Conservation (phyloP, 202 grass and related monocot species). For the Schoenoplectus triqueter region DNA sequence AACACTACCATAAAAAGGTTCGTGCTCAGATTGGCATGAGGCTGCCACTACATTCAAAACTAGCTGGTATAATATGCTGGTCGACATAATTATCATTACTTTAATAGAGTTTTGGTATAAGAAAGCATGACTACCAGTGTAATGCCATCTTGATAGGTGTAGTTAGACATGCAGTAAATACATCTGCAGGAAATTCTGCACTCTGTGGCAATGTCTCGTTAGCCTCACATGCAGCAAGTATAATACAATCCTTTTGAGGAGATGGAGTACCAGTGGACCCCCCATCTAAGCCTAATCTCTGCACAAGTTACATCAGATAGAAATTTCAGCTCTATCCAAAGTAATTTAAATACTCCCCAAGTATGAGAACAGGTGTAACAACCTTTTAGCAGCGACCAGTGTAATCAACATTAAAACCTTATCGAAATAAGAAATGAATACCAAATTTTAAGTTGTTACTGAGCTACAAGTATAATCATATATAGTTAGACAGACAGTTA, state of each 20-base stretch:
- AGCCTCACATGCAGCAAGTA: constrained; percentile 93
- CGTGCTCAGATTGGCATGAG: background rate
- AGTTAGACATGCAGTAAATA: constrained; percentile 92
- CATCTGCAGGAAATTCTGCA: constrained; percentile 90
- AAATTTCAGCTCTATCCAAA: background rate
- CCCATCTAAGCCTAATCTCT: constrained; percentile 61
- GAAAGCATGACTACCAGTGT: constrained; percentile 61
- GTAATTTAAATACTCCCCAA: background rate
- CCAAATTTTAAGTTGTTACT: background rate
- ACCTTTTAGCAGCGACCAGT: background rate
- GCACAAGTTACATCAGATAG: constrained; percentile 6
- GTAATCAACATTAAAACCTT: background rate
- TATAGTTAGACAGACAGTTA: background rate
- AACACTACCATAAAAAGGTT: background rate
- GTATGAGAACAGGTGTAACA: background rate
- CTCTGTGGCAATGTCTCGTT: constrained; percentile 97
- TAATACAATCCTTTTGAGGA: constrained; percentile 85
- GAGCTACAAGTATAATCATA: background rate
- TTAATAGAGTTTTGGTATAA: background rate
- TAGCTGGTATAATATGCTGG: background rate
- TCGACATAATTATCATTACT: background rate
- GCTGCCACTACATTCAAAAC: background rate
- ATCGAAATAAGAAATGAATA: background rate
- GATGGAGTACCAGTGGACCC: constrained; percentile 63
- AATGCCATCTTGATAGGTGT: constrained; percentile 99